Evolutionary conservation across 1,284 basidiomycete genomes (phyloP), one percentile per base, ranked within the genome.

Genomic region (Cryptococcus jaspeensis): DNA sequence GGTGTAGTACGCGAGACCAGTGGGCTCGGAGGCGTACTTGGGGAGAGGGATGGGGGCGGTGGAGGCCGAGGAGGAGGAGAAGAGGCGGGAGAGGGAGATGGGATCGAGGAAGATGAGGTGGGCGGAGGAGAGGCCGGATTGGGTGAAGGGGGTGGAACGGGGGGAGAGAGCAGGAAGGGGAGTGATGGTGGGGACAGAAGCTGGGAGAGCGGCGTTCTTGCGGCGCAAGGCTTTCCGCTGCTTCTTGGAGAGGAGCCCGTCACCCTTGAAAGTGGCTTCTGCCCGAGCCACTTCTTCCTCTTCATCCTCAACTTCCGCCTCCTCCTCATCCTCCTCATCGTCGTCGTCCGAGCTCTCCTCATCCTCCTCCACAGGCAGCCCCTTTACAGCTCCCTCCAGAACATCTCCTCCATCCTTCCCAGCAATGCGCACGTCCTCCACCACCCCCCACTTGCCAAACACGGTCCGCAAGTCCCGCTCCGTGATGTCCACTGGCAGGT

Each of bases 401-500:
- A 64, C 61, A 55, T 74, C 65, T 15, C 64, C 66, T 18, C 60
- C 56, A 11, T 50, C 55, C 15, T 46, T 60, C 6, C 61, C 61
- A 4, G 69, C 67, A 43, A 91, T 87, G 1, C 84, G 69, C 2
- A 92, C 84, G 53, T 79, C 81, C 75, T 94, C 91, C 13, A 93
- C 82, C 0, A 86, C 86, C 16, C 91, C 92, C 58, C 82, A 84
- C 15, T 80, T 69, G 65, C 86, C 86, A 80, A 92, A 92, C 20
- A 93, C 80, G 2, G 84, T 75, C 3, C 84, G 79, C 1, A 93
- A 75, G 69, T 90, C 88, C 48, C 87, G 81, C 63, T 89, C 87
- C 0, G 88, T 89, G 3, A 89, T 84, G 72, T 93, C 90, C 50
- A 89, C 85, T 1, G 92, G 91, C 3, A 92, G 77, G 68, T 95